Base-by-base conservation (phyloP, 1,284 basidiomycete genomes). In the Apiotrichum mycotoxinovorans region DNA sequence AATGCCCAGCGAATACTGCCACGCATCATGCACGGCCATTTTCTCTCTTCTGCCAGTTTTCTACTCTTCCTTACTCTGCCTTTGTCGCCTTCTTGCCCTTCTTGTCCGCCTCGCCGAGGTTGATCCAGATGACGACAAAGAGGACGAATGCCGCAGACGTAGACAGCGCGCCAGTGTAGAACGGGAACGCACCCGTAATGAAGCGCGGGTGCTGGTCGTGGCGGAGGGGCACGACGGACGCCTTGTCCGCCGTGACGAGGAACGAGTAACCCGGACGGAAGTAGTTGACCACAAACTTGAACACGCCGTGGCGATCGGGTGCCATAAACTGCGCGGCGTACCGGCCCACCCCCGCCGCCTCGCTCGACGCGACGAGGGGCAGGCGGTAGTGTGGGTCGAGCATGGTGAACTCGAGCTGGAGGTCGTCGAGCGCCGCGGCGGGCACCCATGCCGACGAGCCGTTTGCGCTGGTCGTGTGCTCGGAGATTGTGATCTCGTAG, bases 401-500 rank as follows among this genome's bases (percentile, higher is more conserved):
- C 95, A 98, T 98, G 27, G 90, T 92, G 74, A 98, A 96, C 66
- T 95, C 92, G 52, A 98, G 83, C 70, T 98, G 95, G 20, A 98
- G 69, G 73, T 96, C 80, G 53, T 88, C 72, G 27, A 80, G 83
- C 4, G 84, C 83, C 4, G 84, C 83, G 73, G 87, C 87, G 0
- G 91, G 87, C 43, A 79, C 78, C 90, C 90, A 97, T 4, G 57
- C 26, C 5, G 72, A 70, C 12, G 64, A 60, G 22, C 66, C 67
- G 50, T 72, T 66, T 2, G 57, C 23, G 15, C 62, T 56, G 0
- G 74, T 69, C 33, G 47, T 53, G 65, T 76, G 68, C 60, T 74
- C 61, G 38, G 74, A 64, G 30, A 78, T 59, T 10, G 87, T 83
- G 7, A 89, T 81, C 22, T 81, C 82, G 78, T 86, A 95, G 8